phyloP scores from a whole-genome alignment of 257 asterid species.

The Hygrophila difformis region DNA sequence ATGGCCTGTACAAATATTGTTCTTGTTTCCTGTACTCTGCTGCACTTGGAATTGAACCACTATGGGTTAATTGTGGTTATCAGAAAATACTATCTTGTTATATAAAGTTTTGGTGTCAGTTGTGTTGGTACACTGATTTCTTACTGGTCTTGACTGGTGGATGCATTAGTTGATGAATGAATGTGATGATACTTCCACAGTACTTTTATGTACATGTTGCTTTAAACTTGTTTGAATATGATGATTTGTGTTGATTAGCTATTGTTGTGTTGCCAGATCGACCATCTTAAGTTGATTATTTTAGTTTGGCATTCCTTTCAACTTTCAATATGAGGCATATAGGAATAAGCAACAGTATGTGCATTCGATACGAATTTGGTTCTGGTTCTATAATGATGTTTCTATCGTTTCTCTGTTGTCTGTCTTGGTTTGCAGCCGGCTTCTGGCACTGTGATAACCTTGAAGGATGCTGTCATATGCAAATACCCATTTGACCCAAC shows the following conservation, averaged over 20 bases:
- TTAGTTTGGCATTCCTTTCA: too few relatives aligned
- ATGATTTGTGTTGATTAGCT: too few relatives aligned
- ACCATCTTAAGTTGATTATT: too few relatives aligned
- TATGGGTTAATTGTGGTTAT: not conserved
- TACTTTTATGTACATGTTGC: too few relatives aligned
- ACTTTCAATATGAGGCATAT: too few relatives aligned
- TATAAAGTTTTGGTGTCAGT: too few relatives aligned
- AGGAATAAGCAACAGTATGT: too few relatives aligned
- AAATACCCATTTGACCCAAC: conserved; percentile 66
- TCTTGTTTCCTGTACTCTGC: not conserved
- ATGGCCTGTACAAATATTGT: not conserved
- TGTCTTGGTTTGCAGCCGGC: conserved; percentile 50
- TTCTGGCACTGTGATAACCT: conserved; percentile 47
- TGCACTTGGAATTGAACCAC: not conserved
- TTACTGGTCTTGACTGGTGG: not conserved
- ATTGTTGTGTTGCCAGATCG: too few relatives aligned
- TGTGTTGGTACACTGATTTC: too few relatives aligned
- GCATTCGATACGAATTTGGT: not conserved
- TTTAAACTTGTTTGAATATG: too few relatives aligned
- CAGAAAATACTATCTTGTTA: too few relatives aligned
- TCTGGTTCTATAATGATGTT: not conserved
- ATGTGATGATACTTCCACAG: too few relatives aligned
- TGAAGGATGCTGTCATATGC: conserved; percentile 57
- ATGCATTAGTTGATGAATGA: not conserved
- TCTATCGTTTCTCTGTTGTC: conserved; percentile 1